Conservation (phyloP, 768 basidiomycete genomes). For the Hygrocybe coccinea region DNA sequence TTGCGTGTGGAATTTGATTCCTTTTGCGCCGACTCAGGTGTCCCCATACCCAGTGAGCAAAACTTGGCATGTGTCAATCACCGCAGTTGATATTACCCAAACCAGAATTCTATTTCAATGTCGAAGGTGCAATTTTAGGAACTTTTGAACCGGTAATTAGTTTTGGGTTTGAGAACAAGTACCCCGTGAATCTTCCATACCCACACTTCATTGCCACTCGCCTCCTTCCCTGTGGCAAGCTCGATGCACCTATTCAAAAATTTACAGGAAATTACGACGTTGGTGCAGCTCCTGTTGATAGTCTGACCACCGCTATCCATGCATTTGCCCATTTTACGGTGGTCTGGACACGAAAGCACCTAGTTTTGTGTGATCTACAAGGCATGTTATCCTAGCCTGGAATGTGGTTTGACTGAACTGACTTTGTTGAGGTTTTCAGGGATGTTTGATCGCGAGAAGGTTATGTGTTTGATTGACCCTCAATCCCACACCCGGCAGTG, state of each 20-base stretch:
- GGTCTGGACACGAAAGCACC: constrained; percentile 5
- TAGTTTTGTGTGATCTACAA: constrained; percentile 8
- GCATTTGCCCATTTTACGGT: constrained; percentile 17
- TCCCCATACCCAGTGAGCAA: not conserved
- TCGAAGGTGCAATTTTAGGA: constrained; percentile 10
- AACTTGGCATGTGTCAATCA: not conserved
- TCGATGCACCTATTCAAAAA: constrained; percentile 14
- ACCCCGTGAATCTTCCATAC: not conserved
- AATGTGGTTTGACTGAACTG: not conserved
- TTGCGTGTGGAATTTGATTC: no score
- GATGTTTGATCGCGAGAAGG: not conserved
- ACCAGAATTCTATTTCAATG: constrained; percentile 8
- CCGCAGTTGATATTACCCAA: not conserved
- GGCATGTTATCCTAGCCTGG: not conserved
- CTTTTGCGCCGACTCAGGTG: not conserved
- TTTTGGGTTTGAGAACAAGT: not conserved
- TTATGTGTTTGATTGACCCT: constrained; percentile 14
- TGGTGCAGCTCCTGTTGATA: constrained; percentile 2
- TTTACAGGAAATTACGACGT: constrained; percentile 19
- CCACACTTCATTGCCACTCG: constrained; percentile 17
- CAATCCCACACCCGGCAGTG: constrained; percentile 7
- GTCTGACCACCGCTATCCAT: constrained; percentile 16
- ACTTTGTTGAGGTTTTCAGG: not conserved
- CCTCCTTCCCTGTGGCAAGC: constrained; percentile 10
- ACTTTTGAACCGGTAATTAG: constrained; percentile 6